Base-by-base conservation (phyloP, 805 yeast genomes). In the Lipomyces kockii region DNA sequence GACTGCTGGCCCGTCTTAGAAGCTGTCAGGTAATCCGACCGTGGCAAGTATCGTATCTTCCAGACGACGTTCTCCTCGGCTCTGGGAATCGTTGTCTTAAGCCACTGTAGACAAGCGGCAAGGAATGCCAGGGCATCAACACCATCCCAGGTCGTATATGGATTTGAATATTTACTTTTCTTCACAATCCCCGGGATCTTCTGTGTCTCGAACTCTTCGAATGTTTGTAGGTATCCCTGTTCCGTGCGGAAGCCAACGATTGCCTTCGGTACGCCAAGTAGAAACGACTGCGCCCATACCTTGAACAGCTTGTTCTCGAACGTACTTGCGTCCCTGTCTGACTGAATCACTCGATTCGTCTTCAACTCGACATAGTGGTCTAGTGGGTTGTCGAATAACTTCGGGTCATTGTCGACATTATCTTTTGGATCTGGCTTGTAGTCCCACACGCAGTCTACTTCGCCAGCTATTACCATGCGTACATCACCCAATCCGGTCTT, bases 211-310 rank as follows among this genome's bases (percentile, higher is more conserved):
- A 80, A 92, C 66, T 89, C 87, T 78, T 95, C 98, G 1, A 91
- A 86, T 2, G 88, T 79, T 69, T 84, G 81, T 64, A 94, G 79
- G n/a, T 49, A 84, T 77, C 89, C 82, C 43, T 86, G 79, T 20
- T 89, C 89, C 76, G 92, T 96, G 72, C 97, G 84, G 78, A 90
- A 95, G 0, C 98, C 99, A 75, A 91, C 91, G 3, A 90, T 84
- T 3, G 94, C 83, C 66, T 85, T 85, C n/a, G 89, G 87, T 25
- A 95, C 84, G 3, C 99, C 99, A 57, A 91, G 82, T 27, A 95
- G 80, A 77, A 92, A 95, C 70, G 97, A 89, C 80, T 92, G 98
- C 1, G 97, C 91, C 99, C 99, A 95, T 0, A 96, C 84, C 68
- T 82, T 85, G 76, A 89, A 86, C 57, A 95, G 80, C 78, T 92